phyloP scores from a whole-genome alignment of 1,284 basidiomycete genomes.

The Heterobasidion occidentale region DNA sequence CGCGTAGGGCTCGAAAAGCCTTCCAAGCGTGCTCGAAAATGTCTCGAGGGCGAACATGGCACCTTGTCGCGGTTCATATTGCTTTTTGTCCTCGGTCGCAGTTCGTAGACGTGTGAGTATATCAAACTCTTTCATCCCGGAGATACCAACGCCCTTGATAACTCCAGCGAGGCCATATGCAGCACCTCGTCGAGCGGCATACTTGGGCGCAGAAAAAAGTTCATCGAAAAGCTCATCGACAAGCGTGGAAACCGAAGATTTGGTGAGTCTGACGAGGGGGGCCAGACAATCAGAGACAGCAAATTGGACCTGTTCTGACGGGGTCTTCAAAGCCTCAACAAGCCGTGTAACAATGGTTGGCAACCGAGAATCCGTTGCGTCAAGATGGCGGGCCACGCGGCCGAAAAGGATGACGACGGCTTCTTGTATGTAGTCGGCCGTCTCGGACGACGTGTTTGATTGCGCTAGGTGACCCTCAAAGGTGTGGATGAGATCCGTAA shows the following conservation, averaged over 20 bases:
- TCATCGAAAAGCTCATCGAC: constrained; percentile 76
- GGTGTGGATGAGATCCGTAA: constrained; percentile 74
- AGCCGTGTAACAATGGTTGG: constrained; percentile 86
- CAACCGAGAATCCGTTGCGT: constrained; percentile 68
- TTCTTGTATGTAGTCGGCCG: constrained; percentile 86
- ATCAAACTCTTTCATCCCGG: constrained; percentile 79
- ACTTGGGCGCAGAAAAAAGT: constrained; percentile 75
- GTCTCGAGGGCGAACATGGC: constrained; percentile 96
- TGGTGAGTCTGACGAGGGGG: constrained; percentile 76
- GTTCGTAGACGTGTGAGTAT: constrained; percentile 70
- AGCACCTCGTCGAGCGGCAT: constrained; percentile 88
- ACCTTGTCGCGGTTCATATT: constrained; percentile 84
- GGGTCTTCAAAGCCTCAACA: constrained; percentile 88
- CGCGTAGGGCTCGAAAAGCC: constrained; percentile 94
- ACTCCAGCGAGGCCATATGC: constrained; percentile 95
- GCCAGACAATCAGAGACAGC: constrained; percentile 94
- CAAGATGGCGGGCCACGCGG: constrained; percentile 85
- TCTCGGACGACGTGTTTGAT: constrained; percentile 59
- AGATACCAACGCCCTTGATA: constrained; percentile 84
- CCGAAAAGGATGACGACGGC: constrained; percentile 95
- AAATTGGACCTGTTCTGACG: constrained; percentile 93
- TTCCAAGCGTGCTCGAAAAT: constrained; percentile 77
- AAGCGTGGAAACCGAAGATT: constrained; percentile 55
- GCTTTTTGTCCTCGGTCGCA: constrained; percentile 87
- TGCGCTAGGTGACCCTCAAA: constrained; percentile 79